These are phyloP conservation scores for Microdochium bolleyi DNA, from an alignment of 2,329 filamentous ascomycete genomes.

Conservation along the genomic window DNA sequence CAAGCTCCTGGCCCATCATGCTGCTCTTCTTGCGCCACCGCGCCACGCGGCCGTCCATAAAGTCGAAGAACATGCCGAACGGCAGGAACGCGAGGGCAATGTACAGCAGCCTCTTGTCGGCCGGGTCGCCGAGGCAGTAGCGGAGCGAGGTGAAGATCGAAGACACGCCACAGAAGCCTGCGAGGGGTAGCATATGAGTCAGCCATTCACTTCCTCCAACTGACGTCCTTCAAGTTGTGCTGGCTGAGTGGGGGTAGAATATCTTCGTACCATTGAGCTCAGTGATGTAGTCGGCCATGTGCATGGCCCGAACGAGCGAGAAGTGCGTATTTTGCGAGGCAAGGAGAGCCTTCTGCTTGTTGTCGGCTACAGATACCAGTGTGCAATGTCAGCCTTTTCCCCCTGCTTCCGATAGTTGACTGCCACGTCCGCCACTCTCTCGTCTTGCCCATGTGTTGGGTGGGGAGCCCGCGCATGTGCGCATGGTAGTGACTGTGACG, in stretches of 20 bases:
- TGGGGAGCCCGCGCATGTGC: background rate
- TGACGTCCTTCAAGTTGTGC: too few relatives aligned
- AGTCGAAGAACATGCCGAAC: conserved; percentile 93
- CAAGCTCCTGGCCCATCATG: conserved; percentile 95
- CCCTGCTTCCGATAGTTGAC: background rate
- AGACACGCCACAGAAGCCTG: conserved; percentile 83
- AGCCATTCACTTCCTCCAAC: background rate
- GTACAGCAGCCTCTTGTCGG: conserved; percentile 64
- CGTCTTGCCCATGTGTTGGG: background rate
- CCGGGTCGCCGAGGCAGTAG: conserved; percentile 72
- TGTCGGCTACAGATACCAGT: conserved; percentile 39
- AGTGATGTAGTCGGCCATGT: conserved; percentile 79
- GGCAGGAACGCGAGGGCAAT: conserved; percentile 80
- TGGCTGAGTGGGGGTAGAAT: background rate
- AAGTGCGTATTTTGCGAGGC: conserved; percentile 67
- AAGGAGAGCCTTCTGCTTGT: conserved; percentile 72
- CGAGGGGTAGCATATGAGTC: conserved; percentile 2
- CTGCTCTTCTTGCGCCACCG: conserved; percentile 95
- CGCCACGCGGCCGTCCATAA: conserved; percentile 94
- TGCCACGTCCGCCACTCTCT: background rate
- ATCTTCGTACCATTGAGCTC: conserved; percentile 60
- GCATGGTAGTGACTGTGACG: conserved; percentile 10
- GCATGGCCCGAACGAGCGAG: conserved; percentile 58
- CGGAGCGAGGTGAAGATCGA: conserved; percentile 92
- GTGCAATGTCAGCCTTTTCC: background rate